phyloP scores from a whole-genome alignment of 2,329 filamentous ascomycete genomes.

The Cercospora berteroae region DNA sequence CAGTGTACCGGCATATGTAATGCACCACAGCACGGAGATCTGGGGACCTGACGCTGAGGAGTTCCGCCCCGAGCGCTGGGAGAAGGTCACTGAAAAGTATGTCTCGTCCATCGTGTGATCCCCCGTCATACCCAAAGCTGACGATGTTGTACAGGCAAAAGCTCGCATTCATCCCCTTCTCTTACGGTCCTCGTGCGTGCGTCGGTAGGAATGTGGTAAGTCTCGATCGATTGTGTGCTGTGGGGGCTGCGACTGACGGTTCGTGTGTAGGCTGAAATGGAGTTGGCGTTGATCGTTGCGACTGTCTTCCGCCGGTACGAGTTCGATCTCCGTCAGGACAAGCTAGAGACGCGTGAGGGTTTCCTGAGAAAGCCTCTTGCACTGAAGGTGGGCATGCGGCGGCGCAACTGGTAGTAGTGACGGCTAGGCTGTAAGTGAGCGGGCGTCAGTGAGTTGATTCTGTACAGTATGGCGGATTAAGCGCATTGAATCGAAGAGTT shows the following conservation, averaged over 20 bases:
- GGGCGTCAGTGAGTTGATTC: neutral
- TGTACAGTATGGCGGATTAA: neutral
- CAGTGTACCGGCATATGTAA: conserved; percentile 43
- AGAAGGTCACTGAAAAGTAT: conserved; percentile 39
- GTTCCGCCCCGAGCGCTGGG: conserved; percentile 44
- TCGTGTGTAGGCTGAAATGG: conserved; percentile 40
- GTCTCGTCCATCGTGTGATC: neutral
- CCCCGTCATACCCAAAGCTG: neutral
- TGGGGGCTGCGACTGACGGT: conserved; percentile 21
- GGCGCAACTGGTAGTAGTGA: conserved; percentile 15
- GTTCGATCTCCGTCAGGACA: conserved; percentile 38
- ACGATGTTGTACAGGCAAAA: conserved; percentile 34
- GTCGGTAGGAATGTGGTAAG: conserved; percentile 43
- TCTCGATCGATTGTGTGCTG: conserved; percentile 29
- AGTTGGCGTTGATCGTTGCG: conserved; percentile 42
- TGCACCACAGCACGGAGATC: conserved; percentile 43
- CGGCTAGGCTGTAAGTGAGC: neutral
- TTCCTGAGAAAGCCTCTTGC: conserved; percentile 39
- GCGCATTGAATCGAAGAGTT: neutral
- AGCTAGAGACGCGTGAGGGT: conserved; percentile 38
- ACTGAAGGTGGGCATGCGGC: conserved; percentile 32
- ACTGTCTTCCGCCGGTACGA: conserved; percentile 39
- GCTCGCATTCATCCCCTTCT: conserved; percentile 44
- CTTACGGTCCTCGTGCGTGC: conserved; percentile 44
- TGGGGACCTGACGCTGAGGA: conserved; percentile 44